phyloP scores from a whole-genome alignment of 495 filamentous ascomycete genomes.

The Xylaria longipes region DNA sequence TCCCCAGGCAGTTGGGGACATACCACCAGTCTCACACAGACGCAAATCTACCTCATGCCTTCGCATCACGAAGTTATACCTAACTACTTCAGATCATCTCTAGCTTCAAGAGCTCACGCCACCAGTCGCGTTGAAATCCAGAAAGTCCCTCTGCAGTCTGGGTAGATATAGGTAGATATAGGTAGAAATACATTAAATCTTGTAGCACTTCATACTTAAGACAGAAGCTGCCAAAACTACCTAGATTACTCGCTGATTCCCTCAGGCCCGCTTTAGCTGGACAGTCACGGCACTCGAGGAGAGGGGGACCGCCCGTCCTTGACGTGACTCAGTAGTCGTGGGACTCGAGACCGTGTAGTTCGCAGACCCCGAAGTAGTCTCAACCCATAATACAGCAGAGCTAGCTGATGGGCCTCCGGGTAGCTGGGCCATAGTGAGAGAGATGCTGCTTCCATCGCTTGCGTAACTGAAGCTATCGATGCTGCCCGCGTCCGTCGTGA shows the following conservation, averaged over 20 bases:
- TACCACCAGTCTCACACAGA: background rate
- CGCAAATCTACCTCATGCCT: background rate
- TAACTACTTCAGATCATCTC: background rate
- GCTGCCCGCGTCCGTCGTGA: conserved; percentile 50
- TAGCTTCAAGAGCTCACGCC: background rate
- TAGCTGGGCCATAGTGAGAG: conserved; percentile 34
- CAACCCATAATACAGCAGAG: conserved; percentile 36
- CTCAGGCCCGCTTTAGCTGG: background rate
- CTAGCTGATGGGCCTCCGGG: conserved; percentile 29
- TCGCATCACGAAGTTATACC: background rate
- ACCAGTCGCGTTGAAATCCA: background rate
- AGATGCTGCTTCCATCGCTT: conserved; percentile 28
- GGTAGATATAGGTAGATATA: too few relatives aligned
- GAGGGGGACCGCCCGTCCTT: conserved; percentile 29
- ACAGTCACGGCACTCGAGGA: conserved; percentile 26
- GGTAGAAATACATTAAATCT: background rate
- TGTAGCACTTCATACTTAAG: background rate
- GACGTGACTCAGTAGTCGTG: conserved; percentile 17
- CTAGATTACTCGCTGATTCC: background rate
- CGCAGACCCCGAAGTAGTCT: conserved; percentile 27
- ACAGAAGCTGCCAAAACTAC: background rate
- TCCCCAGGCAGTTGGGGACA: background rate
- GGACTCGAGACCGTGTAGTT: conserved; percentile 28
- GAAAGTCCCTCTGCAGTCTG: background rate
- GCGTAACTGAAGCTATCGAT: conserved; percentile 42